Base-by-base conservation (phyloP, 345 rosid species). In the Eucalyptus tenuipes region DNA sequence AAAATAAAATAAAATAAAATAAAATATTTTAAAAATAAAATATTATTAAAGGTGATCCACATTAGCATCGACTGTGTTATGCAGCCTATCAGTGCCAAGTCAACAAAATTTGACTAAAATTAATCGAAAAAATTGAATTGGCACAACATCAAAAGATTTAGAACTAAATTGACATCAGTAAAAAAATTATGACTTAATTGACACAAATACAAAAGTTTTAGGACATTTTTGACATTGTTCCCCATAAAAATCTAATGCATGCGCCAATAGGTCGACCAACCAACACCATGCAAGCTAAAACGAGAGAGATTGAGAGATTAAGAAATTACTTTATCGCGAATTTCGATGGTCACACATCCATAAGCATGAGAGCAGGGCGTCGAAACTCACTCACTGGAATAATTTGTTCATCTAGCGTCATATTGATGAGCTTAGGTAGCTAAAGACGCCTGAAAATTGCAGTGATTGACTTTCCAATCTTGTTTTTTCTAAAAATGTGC, bases 81-180 rank as follows among this genome's bases (percentile, higher is more conserved):
- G 4, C 4, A 7, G 0, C 4, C 1, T 52, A 20, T 10, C 0
- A 1, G 2, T 52, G 57, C 5, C 5, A 2, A 52, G 0, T 20
- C 10, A 52, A 20, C 24, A 52, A 52, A 52, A 52, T 52, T 0
- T 8, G 0, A 0, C 5, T 0, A 52, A 52, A 52, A 52, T 52
- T 52, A 20, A 1, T 2, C 0, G 4, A 7, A 52, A 52, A 18
- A 20, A 52, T 0, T 52, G 2, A 17, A 52, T 52, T 20, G 5
- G 0, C 10, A 52, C 10, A 18, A 52, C 18, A 52, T 52, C 4
- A 52, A 52, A 52, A 52, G 0, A 20, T 52, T 52, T 18, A 18
- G 1, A 52, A 7, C 0, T 20, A 52, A 3, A 52, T 3, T 2
- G 5, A 52, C 24, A 18, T 4, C 10, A 7, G 18, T 52, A 52